Evolutionary conservation across 768 basidiomycete species (phyloP).

Genomic region (Lactarius quietus): DNA sequence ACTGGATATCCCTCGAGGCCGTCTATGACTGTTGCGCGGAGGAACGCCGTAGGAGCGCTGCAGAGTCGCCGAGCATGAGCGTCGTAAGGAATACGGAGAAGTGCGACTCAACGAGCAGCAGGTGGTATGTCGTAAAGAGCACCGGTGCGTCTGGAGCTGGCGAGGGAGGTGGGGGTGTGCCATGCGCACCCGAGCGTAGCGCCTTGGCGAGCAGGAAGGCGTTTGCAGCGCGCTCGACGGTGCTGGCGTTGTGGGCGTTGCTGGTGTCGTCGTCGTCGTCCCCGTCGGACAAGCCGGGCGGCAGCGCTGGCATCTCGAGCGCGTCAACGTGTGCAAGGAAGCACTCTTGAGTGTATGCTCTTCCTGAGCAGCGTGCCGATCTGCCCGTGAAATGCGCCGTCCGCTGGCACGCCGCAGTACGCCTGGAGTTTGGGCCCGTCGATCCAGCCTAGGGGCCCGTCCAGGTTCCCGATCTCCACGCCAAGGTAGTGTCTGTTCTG

Average conservation of each 20-base stretch:
- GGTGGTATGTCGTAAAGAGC: constrained; percentile 88
- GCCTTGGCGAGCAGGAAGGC: constrained; percentile 69
- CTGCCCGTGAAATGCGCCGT: constrained; percentile 55
- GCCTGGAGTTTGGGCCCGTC: constrained; percentile 57
- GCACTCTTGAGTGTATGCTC: constrained; percentile 72
- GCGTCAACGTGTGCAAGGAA: constrained; percentile 83
- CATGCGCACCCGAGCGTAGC: constrained; percentile 58
- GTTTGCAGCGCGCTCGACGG: constrained; percentile 53
- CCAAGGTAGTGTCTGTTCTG: constrained; percentile 78
- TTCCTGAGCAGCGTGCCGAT: constrained; percentile 61
- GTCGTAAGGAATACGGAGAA: constrained; percentile 74
- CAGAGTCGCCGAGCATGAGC: constrained; percentile 76
- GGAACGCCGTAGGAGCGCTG: constrained; percentile 59
- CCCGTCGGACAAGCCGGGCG: constrained; percentile 14
- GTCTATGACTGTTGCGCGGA: constrained; percentile 64
- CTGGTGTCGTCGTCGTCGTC: constrained; percentile 26
- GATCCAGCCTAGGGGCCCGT: constrained; percentile 65
- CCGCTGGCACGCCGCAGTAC: constrained; percentile 58
- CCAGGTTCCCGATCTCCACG: constrained; percentile 76
- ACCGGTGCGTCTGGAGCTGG: constrained; percentile 45
- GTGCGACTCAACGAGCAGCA: constrained; percentile 82
- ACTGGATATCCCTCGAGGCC: constrained; percentile 86
- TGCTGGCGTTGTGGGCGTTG: constrained; percentile 6
- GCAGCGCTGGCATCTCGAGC: constrained; percentile 42
- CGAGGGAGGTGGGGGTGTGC: constrained; percentile 31